Evolutionary conservation across 257 asterid species (phyloP), one percentile per base, ranked within the genome.

Genomic region (Primulina tabacum): DNA sequence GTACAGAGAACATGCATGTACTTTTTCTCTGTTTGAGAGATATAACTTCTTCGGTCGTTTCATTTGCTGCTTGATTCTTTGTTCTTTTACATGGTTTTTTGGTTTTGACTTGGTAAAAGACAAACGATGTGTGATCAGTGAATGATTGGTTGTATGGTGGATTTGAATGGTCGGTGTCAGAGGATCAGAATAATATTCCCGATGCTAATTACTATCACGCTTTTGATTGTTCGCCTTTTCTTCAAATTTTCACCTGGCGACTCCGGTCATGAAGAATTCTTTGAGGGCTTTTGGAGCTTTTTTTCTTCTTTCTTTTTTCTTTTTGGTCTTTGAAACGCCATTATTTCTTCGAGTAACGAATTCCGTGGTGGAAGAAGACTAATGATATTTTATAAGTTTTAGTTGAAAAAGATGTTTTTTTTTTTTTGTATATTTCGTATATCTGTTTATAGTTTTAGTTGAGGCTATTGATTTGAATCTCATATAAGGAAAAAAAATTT

Each of bases 101-200:
- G 32, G n/a, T 62, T 32, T 32, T 33, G 66, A 43, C n/a, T 43
- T 14, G 7, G 8, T 21, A 5, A 50, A 50, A 17, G 57, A 38
- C 8, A 32, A 37, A 62, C 56, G 14, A 62, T 71, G 62, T 55
- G 29, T 6, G 28, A 6, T 38, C 20, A 28, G 38, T 35, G 43
- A 29, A 56, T 37, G 61, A 75, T 21, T 68, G 65, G 8, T 9
- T 24, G 28, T 62, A 21, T 62, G 20, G 62, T 29, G 20, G 28
- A 30, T 69, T 67, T 63, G 58, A 50, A 53, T 65, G 18, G 57
- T 20, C 57, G 17, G 28, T 52, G 47, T 68, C 37, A 55, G 21
- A 66, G 26, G 69, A 73, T 64, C 32, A 35, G 63, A 58, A 63
- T 29, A 60, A 63, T 29, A 60, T 71, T 35, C 32, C 26, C 11